Base-by-base conservation (phyloP, 345 rosid species). In the Reutealis trisperma region DNA sequence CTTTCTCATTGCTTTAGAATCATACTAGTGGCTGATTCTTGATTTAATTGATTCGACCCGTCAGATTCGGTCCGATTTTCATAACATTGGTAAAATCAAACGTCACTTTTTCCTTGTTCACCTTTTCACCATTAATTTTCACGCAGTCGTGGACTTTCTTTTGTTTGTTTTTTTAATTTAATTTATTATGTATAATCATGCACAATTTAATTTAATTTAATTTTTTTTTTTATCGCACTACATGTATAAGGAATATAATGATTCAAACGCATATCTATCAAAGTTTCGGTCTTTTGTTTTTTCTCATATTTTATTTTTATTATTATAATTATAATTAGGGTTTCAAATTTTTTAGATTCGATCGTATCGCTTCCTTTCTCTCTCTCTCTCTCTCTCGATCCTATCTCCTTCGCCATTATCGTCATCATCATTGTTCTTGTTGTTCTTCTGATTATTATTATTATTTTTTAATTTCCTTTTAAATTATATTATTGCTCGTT, bases 281-380 rank as follows among this genome's bases (percentile, higher is more conserved):
- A 60, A 76, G 78, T 47, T 72, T 72, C 58, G 60, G 44, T 45
- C 67, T 32, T 75, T 75, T 34, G 70, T n/a, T 64, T 59, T 72
- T 57, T 37, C 49, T 47, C 37, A 34, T 49, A 34, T 54, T 67
- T 75, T 67, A 41, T 73, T 37, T 37, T 37, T 37, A 37, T 37
- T 37, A 37, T 67, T 27, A 27, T 27, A 27, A 37, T 37, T 37
- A 37, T 37, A 37, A 37, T 37, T 75, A 75, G 65, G 67, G 73
- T 67, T 75, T 27, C 15, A 51, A 70, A 49, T 16, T 71, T 67
- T 15, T 71, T 67, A 63, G 79, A 80, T 75, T 75, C 79, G 76
- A 75, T 64, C 72, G 67, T 80, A 75, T 80, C 73, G 63, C 71
- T 76, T 63, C 66, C 30, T 27, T 27, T 27, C 41, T 37, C 41